These are phyloP conservation scores for Malus asiatica DNA, from an alignment of 306 rosid species.

Conservation along the genomic window DNA sequence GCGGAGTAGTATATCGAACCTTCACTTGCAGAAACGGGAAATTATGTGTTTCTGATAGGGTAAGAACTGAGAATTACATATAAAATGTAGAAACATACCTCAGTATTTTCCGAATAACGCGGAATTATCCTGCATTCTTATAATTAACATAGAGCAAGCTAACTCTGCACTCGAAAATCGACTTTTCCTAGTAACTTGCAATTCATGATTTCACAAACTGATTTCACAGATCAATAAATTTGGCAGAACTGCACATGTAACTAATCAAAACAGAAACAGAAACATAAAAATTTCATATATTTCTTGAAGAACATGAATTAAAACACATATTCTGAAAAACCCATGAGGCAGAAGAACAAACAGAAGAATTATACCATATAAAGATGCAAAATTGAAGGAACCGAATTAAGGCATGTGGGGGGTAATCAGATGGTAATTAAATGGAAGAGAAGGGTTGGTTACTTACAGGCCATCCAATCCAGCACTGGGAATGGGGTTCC, in stretches of 20 bases:
- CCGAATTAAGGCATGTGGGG: not conserved
- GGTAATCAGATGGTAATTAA: not conserved
- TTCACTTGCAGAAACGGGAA: no score
- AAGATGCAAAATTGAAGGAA: not conserved
- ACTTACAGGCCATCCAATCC: constrained; percentile 99
- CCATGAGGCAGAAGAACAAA: not conserved
- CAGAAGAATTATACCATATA: not conserved
- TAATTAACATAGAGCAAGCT: not conserved
- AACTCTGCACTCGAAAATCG: not conserved
- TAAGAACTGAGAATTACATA: not conserved
- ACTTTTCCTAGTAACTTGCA: not conserved
- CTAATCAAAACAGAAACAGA: not conserved
- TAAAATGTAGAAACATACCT: not conserved
- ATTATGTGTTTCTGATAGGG: no score
- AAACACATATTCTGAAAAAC: not conserved
- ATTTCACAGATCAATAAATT: not conserved
- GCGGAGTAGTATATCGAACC: no score
- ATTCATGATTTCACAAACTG: not conserved
- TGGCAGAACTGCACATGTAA: not conserved
- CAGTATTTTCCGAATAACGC: not conserved
- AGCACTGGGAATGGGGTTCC: constrained; percentile 71
- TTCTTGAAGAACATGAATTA: not conserved
- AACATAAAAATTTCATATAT: not conserved
- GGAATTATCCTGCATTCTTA: no score
- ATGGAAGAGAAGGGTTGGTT: not conserved